Evolutionary conservation across 2,329 filamentous ascomycete genomes (phyloP), one percentile per base, ranked within the genome.

Genomic region (Thielaviopsis euricoi): DNA sequence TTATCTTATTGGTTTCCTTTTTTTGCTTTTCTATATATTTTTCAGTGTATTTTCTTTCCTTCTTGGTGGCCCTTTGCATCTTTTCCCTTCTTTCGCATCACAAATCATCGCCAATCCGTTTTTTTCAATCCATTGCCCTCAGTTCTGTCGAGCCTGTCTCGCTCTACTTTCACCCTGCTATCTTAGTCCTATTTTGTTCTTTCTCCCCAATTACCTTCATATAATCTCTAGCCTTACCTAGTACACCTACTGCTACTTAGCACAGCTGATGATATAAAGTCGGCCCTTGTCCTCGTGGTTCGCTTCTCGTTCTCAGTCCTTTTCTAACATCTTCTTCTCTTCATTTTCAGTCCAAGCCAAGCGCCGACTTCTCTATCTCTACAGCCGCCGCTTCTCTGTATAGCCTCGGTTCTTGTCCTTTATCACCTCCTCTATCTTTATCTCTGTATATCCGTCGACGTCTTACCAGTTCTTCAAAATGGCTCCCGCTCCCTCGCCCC

Each of bases 401-500:
- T 13, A 40, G 37, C 37, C 37, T 13, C 37, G 37, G 15, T 4
- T 17, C 37, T 40, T 13, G 5, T 17, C 13, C 10, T 13, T 13
- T 12, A 13, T 40, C n/a, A n/a, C n/a, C n/a, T n/a, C n/a, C 29
- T 40, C 37, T 17, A 3, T 40, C 37, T 40, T 40, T 17, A 13
- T 40, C 15, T 40, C 37, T 40, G 10, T 17, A 40, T 40, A 5
- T 3, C 13, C 37, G 37, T 40, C 15, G 37, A 40, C 37, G 49
- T 25, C 17, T 25, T 29, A n/a, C 19, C 53, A 33, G 48, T 26
- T 22, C 25, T 48, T 50, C 58, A 60, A 50, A 60, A 60, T 60
- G 58, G 40, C 58, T 60, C 59, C 63, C 53, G 49, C 54, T 37
- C 57, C 61, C 12, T 49, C 58, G 43, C 58, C 58, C 43, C 58